Evolutionary conservation across 169 alveolate genomes (phyloP).

Genomic region (Babesia bovis): DNA sequence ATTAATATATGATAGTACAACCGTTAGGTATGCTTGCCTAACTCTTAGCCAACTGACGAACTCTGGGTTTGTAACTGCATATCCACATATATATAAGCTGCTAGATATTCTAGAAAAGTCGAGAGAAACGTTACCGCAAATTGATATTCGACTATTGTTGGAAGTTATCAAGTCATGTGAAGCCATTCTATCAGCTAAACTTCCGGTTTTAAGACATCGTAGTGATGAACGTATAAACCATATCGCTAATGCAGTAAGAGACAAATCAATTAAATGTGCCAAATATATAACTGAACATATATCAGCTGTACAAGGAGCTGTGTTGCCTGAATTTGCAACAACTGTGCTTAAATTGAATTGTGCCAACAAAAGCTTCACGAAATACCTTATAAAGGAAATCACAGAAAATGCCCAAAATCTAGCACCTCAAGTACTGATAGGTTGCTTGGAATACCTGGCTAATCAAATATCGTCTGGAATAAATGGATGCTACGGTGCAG

Average conservation of each 20-base stretch:
- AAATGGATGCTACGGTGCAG: constrained; percentile 1
- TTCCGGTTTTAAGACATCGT: neutral
- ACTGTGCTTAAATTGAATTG: neutral
- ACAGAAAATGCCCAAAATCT: neutral
- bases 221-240: neutral
- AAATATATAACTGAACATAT: neutral
- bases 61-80: constrained; percentile 5
- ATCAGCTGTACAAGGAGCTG: neutral
- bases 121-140: neutral
- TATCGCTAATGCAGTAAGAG: constrained; percentile 13
- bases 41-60: constrained; percentile 6
- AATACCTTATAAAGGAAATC: neutral
- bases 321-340: neutral
- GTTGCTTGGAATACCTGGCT: constrained; percentile 1
- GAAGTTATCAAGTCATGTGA: constrained; percentile 9
- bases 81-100: constrained; percentile 8
- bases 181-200: neutral
- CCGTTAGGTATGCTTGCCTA: constrained; percentile 9
- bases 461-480: neutral
- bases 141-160: neutral
- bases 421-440: constrained; percentile 7
- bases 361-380: neutral
- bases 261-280: neutral
- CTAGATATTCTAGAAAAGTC: constrained; percentile 18
- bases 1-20: neutral